Percentiles rank a stretch among this genome's conserved stretches.
These are phyloP conservation scores for Thraustochytrium sp. DNA, from an alignment of 352 stramenopile species.

Conservation along the genomic window DNA sequence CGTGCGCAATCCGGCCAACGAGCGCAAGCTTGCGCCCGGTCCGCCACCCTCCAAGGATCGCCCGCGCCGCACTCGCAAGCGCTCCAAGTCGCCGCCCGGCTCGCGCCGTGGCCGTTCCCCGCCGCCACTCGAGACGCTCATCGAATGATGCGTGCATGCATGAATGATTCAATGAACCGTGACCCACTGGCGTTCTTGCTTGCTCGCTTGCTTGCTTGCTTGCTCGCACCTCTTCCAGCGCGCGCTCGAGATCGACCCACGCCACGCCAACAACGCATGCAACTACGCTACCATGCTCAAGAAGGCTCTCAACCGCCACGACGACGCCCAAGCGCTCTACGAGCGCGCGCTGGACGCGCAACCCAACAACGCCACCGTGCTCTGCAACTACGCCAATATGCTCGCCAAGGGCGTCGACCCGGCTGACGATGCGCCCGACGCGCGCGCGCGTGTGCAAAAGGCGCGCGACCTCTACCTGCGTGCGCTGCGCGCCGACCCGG, in stretches of 20 bases:
- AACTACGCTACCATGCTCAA: slow-evolving; percentile 29
- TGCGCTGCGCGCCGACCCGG: not conserved
- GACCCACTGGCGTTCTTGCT: not conserved
- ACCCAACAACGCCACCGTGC: not conserved
- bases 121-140: not conserved
- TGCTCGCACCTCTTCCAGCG: not conserved
- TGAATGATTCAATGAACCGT: not conserved
- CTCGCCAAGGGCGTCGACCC: not conserved
- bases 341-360: not conserved
- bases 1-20: not conserved
- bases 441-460: not conserved
- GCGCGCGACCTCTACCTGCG: slow-evolving; percentile 30
- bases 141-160: not conserved
- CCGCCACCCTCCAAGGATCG: not conserved
- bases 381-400: slow-evolving; percentile 33
- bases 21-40: not conserved
- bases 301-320: not conserved
- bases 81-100: not conserved
- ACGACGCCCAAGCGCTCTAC: not conserved
- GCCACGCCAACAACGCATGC: slow-evolving; percentile 27
- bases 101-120: not conserved
- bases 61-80: not conserved
- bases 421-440: not conserved
- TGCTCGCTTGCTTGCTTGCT: not conserved
- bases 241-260: not conserved